Percentiles rank a stretch among this genome's conserved stretches.
Conservation (phyloP, 352 stramenopile species). For the Globisporangium mamillatum region DNA sequence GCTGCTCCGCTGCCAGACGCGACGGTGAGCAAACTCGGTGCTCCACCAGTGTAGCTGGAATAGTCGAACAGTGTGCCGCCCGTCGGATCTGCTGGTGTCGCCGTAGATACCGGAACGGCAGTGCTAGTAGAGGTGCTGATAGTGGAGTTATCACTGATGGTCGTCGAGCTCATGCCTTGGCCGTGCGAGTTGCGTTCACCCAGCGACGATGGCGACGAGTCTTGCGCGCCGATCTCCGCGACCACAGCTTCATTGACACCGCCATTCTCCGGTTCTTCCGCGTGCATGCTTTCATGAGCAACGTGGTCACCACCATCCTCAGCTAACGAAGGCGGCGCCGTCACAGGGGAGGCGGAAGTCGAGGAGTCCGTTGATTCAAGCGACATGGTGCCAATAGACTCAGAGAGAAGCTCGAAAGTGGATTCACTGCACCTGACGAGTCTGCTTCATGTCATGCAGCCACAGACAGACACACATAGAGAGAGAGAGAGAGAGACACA, state of each 20-base stretch:
- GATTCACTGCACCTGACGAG: background rate
- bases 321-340: background rate
- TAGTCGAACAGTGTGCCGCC: slow-evolving; percentile 37
- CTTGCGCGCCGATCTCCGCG: slow-evolving; percentile 7
- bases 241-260: background rate
- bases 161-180: background rate
- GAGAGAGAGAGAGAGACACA: background rate
- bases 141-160: background rate
- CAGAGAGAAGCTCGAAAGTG: background rate
- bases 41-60: slow-evolving; percentile 46
- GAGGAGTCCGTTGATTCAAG: background rate
- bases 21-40: slow-evolving; percentile 32
- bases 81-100: slow-evolving; percentile 7
- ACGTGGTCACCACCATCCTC: background rate
- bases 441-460: background rate
- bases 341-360: background rate
- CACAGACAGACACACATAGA: background rate
- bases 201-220: slow-evolving; percentile 10
- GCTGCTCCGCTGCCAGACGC: background rate
- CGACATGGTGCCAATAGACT: background rate
- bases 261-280: background rate
- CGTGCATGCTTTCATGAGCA: background rate
- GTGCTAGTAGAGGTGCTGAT: background rate
- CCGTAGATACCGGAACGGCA: background rate
- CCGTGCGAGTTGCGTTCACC: background rate